These are phyloP conservation scores for Filobasidium uniguttulatum DNA, from an alignment of 1,284 basidiomycete species.

Conservation along the genomic window DNA sequence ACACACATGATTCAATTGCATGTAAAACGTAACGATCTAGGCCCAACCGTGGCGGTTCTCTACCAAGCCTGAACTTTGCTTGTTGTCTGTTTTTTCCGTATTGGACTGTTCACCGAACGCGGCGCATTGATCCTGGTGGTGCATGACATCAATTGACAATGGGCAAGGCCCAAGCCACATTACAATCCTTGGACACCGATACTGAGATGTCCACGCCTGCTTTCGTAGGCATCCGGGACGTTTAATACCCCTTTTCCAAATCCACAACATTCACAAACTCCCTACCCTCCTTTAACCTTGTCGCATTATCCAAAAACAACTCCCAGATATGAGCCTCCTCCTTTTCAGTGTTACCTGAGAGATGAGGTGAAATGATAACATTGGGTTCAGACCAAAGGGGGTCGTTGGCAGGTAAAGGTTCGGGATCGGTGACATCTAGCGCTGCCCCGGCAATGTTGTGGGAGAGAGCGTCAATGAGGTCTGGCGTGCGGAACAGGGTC, in stretches of 20 bases:
- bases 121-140: no score
- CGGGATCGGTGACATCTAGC: slow-evolving; percentile 37
- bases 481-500: slow-evolving; percentile 21
- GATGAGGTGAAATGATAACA: slow-evolving; percentile 32
- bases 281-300: slow-evolving; percentile 25
- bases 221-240: no score
- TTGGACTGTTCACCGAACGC: no score
- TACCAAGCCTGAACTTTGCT: no score
- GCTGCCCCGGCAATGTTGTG: slow-evolving; percentile 25
- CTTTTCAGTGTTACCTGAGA: slow-evolving; percentile 25
- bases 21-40: no score
- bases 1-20: no score
- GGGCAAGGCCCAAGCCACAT: no score
- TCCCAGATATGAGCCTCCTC: slow-evolving; percentile 26
- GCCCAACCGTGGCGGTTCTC: no score
- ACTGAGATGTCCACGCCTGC: no score
- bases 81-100: no score
- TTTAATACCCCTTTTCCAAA: slow-evolving; percentile 30
- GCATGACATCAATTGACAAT: no score
- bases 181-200: no score
- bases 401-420: slow-evolving; percentile 31
- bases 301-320: slow-evolving; percentile 30
- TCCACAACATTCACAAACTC: slow-evolving; percentile 30
- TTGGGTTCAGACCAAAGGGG: slow-evolving; percentile 30
- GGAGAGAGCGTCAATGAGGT: slow-evolving; percentile 23